These are phyloP conservation scores for Tilletiaria anomala DNA, from an alignment of 1,284 basidiomycete genomes.

Conservation along the genomic window DNA sequence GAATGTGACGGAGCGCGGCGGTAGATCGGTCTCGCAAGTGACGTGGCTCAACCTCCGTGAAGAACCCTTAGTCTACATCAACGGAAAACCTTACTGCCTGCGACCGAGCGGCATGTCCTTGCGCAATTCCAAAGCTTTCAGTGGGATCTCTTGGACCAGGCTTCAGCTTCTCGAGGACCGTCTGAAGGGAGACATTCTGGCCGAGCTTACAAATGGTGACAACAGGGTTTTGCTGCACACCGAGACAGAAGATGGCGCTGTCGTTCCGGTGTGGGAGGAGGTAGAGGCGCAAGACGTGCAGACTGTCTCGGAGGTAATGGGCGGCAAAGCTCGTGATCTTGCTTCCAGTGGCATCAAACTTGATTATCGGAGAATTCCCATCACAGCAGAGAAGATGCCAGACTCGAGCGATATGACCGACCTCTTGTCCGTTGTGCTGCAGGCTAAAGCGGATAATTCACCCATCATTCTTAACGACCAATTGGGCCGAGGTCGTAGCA, in stretches of 20 bases:
- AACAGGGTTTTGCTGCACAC: constrained; percentile 79
- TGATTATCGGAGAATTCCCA: constrained; percentile 70
- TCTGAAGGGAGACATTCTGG: constrained; percentile 71
- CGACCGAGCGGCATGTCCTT: constrained; percentile 37
- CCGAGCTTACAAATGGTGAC: constrained; percentile 67
- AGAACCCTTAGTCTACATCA: constrained; percentile 88
- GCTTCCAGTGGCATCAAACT: constrained; percentile 44
- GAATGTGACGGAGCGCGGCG: neutral
- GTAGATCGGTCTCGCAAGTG: constrained; percentile 42
- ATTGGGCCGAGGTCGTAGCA: constrained; percentile 83
- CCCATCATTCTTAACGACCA: constrained; percentile 94
- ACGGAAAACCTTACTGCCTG: constrained; percentile 51
- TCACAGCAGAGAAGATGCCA: constrained; percentile 54
- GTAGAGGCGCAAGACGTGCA: constrained; percentile 61
- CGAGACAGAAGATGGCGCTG: constrained; percentile 71
- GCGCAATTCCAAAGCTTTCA: constrained; percentile 33
- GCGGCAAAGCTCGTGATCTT: constrained; percentile 13
- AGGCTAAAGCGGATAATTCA: constrained; percentile 53
- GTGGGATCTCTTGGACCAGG: constrained; percentile 32
- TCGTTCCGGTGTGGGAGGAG: constrained; percentile 92
- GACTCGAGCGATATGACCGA: constrained; percentile 39
- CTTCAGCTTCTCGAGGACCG: constrained; percentile 55
- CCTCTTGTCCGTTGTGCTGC: constrained; percentile 66
- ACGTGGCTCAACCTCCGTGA: constrained; percentile 79
- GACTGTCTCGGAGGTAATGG: constrained; percentile 81